Conservation (phyloP, 192 early-diverging fungal species). For the Borealophlyctis nickersoniae region DNA sequence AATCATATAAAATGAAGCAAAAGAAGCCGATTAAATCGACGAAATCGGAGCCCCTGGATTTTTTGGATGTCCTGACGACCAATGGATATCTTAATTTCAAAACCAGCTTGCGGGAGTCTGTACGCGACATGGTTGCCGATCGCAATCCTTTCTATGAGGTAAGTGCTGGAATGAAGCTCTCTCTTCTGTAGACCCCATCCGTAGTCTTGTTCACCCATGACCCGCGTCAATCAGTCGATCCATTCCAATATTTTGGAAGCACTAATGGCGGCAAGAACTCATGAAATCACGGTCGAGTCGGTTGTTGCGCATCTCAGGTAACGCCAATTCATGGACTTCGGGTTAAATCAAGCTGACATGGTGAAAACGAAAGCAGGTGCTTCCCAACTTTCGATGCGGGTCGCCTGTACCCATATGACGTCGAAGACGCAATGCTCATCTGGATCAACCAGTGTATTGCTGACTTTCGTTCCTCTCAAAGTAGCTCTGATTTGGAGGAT, state of each 20-base stretch:
- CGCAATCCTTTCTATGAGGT: slow-evolving; percentile 53
- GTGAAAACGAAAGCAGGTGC: background rate
- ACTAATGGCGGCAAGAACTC: slow-evolving; percentile 28
- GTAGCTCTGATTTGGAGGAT: slow-evolving; percentile 3
- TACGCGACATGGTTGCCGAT: slow-evolving; percentile 47
- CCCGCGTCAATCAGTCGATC: slow-evolving; percentile 32
- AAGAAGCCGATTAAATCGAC: background rate
- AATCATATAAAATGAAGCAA: background rate
- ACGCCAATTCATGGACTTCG: slow-evolving; percentile 8
- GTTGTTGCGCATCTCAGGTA: slow-evolving; percentile 33
- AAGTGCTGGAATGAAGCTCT: too few relatives aligned
- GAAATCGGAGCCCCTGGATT: slow-evolving; percentile 1
- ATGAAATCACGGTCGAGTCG: slow-evolving; percentile 11
- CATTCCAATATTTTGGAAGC: slow-evolving; percentile 45
- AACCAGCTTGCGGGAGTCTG: slow-evolving; percentile 28
- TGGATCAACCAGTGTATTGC: slow-evolving; percentile 45
- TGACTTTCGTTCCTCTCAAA: background rate
- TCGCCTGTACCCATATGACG: slow-evolving; percentile 49
- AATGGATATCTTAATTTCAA: slow-evolving; percentile 42
- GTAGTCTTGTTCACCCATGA: background rate
- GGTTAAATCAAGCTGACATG: background rate
- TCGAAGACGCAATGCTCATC: slow-evolving; percentile 49
- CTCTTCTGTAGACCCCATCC: background rate
- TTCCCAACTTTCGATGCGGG: slow-evolving; percentile 23
- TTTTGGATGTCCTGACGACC: slow-evolving; percentile 32